Base-by-base conservation (phyloP, 441 rosid genomes). In the Erysimum cheiri region DNA sequence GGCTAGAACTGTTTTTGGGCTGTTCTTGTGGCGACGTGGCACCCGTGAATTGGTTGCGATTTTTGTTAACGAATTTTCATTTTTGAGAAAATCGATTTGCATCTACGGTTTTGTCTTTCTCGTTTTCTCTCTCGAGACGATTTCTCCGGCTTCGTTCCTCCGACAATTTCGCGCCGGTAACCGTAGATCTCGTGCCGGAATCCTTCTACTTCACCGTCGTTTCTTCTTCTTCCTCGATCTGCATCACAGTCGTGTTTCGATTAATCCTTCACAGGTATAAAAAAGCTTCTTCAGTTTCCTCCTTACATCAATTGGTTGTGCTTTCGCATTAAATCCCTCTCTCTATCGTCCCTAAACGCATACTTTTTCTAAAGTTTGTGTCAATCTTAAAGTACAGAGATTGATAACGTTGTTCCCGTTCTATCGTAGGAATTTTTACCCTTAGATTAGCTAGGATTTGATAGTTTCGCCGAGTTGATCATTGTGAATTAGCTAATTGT, bases 131-230 rank as follows among this genome's bases (percentile, higher is more conserved):
- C n/a, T n/a, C n/a, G 22, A 1, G 22, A 19, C 22, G 1, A 19
- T 1, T 0, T 19, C 22, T 19, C 22, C 22, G 1, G 1, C 22
- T 19, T 19, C 22, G 1, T 1, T 19, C 22, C 1, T n/a, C n/a
- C n/a, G n/a, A n/a, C n/a, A n/a, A n/a, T n/a, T n/a, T n/a, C n/a
- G n/a, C n/a, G n/a, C n/a, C n/a, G n/a, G n/a, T n/a, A n/a, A n/a
- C n/a, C n/a, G 65, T 66, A 41, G 49, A 11, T 24, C 72, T 50
- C 10, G 24, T 59, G 65, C 70, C 78, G 74, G 74, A 62, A 12
- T 47, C 29, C 3, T 10, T 40, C 35, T 53, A 36, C 70, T 54
- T 19, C 74, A 17, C 74, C 74, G 74, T 31, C 74, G 65, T 62
- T 19, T 47, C 22, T 62, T 74, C 64, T 28, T 74, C 73, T 60